These are phyloP conservation scores for Letharia lupina DNA, from an alignment of 495 filamentous ascomycete genomes.

Conservation along the genomic window DNA sequence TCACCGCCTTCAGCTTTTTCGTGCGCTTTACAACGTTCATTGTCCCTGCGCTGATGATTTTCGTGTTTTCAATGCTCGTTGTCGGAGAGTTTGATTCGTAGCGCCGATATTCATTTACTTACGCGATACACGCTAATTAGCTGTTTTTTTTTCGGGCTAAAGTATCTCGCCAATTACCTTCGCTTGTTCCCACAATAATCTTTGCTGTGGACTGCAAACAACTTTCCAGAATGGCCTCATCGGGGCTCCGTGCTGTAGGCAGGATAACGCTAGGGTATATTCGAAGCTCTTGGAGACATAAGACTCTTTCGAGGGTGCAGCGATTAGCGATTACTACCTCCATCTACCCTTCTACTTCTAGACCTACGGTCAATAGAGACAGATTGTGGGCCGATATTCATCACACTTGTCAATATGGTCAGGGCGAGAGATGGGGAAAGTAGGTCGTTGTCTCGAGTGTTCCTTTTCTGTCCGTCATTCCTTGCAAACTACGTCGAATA, in stretches of 20 bases:
- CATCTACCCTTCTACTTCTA: background rate
- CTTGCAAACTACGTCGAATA: background rate
- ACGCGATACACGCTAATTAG: constrained; percentile 1
- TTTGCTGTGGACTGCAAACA: background rate
- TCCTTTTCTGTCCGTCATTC: constrained; percentile 19
- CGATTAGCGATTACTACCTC: background rate
- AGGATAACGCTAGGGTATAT: background rate
- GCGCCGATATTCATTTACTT: background rate
- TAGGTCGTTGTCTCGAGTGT: constrained; percentile 31
- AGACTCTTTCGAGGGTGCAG: background rate
- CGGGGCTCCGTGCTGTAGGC: background rate
- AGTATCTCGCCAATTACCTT: background rate
- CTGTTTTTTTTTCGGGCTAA: background rate
- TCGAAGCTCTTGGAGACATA: background rate
- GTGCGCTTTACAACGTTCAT: constrained; percentile 71
- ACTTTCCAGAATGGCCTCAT: background rate
- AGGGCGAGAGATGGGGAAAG: constrained; percentile 56
- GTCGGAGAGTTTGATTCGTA: background rate
- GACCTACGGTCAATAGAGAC: constrained; percentile 41
- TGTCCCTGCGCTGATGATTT: constrained; percentile 41
- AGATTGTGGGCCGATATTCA: constrained; percentile 56
- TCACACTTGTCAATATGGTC: constrained; percentile 59
- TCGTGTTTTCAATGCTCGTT: background rate
- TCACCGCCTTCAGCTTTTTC: constrained; percentile 67
- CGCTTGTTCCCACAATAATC: background rate